A percentile compares a stretch with the other conserved stretches of the same genome.
phyloP scores from a whole-genome alignment of 352 stramenopile species.

The Globisporangium paroecandrum region DNA sequence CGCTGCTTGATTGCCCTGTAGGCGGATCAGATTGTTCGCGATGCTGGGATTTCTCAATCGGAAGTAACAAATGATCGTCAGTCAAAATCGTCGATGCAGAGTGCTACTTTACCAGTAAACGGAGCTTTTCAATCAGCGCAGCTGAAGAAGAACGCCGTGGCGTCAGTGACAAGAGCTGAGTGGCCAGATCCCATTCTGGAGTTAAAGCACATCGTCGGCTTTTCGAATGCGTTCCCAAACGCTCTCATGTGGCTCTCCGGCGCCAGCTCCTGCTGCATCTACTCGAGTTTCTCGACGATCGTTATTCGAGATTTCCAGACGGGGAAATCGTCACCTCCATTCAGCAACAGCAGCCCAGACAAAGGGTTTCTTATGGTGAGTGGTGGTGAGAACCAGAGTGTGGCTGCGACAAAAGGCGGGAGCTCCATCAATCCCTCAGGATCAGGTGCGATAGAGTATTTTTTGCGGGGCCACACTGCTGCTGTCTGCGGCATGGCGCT shows the following conservation, averaged over 20 bases:
- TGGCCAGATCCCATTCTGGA: conserved; percentile 68
- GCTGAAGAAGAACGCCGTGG: conserved; percentile 11
- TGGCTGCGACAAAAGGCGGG: conserved; percentile 4
- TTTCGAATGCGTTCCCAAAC: conserved; percentile 45
- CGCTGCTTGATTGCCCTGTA: conserved; percentile 3
- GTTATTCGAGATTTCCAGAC: conserved; percentile 39
- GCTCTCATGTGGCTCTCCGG: conserved; percentile 50
- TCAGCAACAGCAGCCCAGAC: not conserved
- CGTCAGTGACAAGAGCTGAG: conserved; percentile 35
- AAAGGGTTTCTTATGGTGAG: not conserved
- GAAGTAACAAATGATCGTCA: not conserved
- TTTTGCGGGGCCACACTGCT: conserved; percentile 39
- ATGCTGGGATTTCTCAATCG: conserved; percentile 28
- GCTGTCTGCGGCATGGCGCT: conserved; percentile 38
- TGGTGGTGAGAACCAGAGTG: not conserved
- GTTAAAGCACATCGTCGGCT: conserved; percentile 56
- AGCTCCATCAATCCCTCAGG: not conserved
- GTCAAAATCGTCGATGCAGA: not conserved
- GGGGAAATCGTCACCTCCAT: conserved; percentile 1
- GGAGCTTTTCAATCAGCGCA: not conserved
- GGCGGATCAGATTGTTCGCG: conserved; percentile 46
- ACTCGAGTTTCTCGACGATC: conserved; percentile 64
- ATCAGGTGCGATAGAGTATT: conserved; percentile 19
- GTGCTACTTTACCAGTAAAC: not conserved
- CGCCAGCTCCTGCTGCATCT: conserved; percentile 40